A percentile compares a stretch with the other conserved stretches of the same genome.
phyloP scores from a whole-genome alignment of 1,139 yeast genomes.

The Waltiozyma sp. region DNA sequence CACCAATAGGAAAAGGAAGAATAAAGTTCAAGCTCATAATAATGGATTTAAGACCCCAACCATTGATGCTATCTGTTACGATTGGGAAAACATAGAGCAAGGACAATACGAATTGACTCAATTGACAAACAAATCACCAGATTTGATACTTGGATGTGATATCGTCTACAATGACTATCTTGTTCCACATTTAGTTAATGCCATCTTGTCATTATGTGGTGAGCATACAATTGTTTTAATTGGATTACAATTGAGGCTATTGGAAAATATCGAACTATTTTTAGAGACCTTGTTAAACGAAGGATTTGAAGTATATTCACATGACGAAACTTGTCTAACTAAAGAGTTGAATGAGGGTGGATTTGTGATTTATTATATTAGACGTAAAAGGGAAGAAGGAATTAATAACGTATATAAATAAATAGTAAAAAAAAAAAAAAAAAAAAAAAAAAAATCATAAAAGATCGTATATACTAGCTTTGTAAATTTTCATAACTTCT shows the following conservation, averaged over 20 bases:
- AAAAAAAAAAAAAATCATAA: not conserved
- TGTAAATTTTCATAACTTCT: constrained; percentile 3
- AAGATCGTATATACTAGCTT: not conserved
- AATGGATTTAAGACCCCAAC: constrained; percentile 1
- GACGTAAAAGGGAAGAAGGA: not conserved
- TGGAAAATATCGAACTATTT: constrained; percentile 39
- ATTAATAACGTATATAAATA: too few species aligned
- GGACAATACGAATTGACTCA: constrained; percentile 17
- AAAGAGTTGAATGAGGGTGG: constrained; percentile 33
- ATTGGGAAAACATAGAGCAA: constrained; percentile 47
- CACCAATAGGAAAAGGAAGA: constrained; percentile 1
- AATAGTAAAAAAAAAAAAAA: not conserved
- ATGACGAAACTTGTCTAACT: constrained; percentile 23
- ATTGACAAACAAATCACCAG: constrained; percentile 24
- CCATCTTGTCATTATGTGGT: constrained; percentile 29
- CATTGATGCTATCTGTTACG: constrained; percentile 41
- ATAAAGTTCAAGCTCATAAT: not conserved
- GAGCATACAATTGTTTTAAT: constrained; percentile 30
- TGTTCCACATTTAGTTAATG: constrained; percentile 37
- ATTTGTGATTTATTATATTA: constrained; percentile 32
- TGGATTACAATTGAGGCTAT: constrained; percentile 47
- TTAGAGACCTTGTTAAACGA: constrained; percentile 24
- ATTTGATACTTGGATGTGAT: constrained; percentile 53
- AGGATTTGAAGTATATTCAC: constrained; percentile 38
- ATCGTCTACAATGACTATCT: constrained; percentile 60